phyloP scores from a whole-genome alignment of 371 early-diverging fungal genomes.

The Encephalitozoon intestinalis region DNA sequence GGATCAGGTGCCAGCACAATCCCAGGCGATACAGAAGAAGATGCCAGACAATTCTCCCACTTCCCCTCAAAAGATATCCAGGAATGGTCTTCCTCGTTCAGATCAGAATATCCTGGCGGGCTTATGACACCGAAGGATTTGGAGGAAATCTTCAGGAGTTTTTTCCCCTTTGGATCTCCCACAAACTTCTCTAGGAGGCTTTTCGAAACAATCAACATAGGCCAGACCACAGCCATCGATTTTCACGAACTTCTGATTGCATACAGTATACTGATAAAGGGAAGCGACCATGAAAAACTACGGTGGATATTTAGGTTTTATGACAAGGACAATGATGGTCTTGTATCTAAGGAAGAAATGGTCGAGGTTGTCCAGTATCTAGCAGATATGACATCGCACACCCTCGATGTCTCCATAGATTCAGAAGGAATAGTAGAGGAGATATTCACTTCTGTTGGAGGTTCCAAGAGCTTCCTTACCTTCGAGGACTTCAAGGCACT shows the following conservation, averaged over 20 bases:
- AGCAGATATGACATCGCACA: slow-evolving; percentile 36
- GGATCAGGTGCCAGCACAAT: slow-evolving; percentile 32
- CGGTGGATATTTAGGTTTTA: slow-evolving; percentile 59
- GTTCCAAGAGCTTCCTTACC: slow-evolving; percentile 50
- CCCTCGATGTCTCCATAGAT: slow-evolving; percentile 36
- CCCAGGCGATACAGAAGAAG: neutral
- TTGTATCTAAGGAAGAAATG: slow-evolving; percentile 48
- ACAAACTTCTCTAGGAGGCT: slow-evolving; percentile 41
- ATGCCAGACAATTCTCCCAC: slow-evolving; percentile 46
- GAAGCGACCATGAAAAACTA: slow-evolving; percentile 50
- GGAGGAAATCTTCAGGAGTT: slow-evolving; percentile 41
- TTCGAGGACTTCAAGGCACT: slow-evolving; percentile 56
- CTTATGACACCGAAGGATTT: slow-evolving; percentile 37
- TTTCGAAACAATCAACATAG: slow-evolving; percentile 57
- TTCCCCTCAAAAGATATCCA: slow-evolving; percentile 49
- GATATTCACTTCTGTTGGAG: slow-evolving; percentile 37
- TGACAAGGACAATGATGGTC: slow-evolving; percentile 55
- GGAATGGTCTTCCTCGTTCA: slow-evolving; percentile 48
- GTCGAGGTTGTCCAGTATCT: slow-evolving; percentile 24
- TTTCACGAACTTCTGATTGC: slow-evolving; percentile 57
- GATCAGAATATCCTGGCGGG: slow-evolving; percentile 42
- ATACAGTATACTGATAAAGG: slow-evolving; percentile 52
- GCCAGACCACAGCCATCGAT: slow-evolving; percentile 35
- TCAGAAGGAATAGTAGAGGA: slow-evolving; percentile 12
- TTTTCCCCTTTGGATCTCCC: slow-evolving; percentile 51